Evolutionary conservation across 225 moss, liverwort and hornwort genomes (phyloP).

Genomic region (Ulota crispa): DNA sequence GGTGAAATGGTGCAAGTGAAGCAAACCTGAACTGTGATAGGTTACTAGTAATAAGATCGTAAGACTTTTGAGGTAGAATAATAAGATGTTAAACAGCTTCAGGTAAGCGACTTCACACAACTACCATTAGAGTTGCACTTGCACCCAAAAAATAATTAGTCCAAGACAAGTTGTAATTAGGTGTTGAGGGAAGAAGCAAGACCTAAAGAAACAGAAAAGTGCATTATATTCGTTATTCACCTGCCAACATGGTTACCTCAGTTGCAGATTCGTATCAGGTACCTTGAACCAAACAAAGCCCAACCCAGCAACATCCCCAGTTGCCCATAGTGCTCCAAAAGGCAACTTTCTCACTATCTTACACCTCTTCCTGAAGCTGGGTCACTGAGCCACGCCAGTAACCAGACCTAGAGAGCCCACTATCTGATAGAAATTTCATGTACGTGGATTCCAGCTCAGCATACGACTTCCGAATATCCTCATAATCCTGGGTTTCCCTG

Average conservation of each 20-base stretch:
- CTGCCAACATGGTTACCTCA: constrained; percentile 16
- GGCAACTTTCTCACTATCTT: constrained; percentile 16
- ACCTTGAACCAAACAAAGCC: constrained; percentile 22
- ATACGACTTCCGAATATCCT: constrained; percentile 85
- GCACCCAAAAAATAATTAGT: neutral
- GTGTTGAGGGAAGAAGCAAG: neutral
- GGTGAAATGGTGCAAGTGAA: neutral
- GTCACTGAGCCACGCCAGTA: constrained; percentile 87
- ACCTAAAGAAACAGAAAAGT: constrained; percentile 2
- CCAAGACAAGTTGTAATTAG: neutral
- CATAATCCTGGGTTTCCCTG: constrained; percentile 69
- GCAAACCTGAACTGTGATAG: neutral
- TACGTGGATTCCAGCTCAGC: constrained; percentile 88
- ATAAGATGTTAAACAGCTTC: neutral
- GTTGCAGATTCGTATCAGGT: constrained; percentile 18
- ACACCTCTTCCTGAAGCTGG: constrained; percentile 61
- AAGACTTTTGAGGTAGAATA: neutral
- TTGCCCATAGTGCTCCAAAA: constrained; percentile 16
- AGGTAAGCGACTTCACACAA: neutral
- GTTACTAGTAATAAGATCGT: neutral
- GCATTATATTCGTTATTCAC: constrained; percentile 10
- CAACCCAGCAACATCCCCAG: constrained; percentile 8
- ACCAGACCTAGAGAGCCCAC: constrained; percentile 87
- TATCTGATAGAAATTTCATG: constrained; percentile 81
- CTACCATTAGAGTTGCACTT: neutral